Conservation (phyloP, 805 yeast species). For the Spathaspora boniae region DNA sequence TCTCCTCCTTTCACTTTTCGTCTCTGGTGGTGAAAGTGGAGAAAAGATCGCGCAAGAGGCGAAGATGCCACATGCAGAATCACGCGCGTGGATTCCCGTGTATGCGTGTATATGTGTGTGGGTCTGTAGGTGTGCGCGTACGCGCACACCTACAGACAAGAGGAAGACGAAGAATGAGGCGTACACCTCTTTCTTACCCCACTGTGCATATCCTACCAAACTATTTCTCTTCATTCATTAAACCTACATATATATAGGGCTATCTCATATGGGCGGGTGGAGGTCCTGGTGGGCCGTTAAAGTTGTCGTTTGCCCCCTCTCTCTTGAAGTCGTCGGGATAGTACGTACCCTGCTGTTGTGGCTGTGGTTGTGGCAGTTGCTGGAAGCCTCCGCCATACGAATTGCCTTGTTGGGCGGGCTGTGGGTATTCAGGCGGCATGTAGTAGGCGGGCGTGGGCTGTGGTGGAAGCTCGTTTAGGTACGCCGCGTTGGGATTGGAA, state of each 20-base stretch:
- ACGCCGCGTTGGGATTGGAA: background rate
- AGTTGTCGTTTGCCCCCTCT: background rate
- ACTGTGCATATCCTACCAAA: slow-evolving; percentile 1
- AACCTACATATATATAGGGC: background rate
- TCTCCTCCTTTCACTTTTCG: too few species aligned
- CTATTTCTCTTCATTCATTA: background rate
- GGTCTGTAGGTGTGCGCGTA: too few species aligned
- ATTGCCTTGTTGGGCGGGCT: too few species aligned
- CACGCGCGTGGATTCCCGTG: too few species aligned
- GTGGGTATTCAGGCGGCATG: slow-evolving; percentile 1
- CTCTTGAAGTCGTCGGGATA: background rate
- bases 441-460: slow-evolving; percentile 6
- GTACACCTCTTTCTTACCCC: background rate
- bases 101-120: too few species aligned
- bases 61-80: too few species aligned
- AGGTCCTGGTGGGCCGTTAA: slow-evolving; percentile 3
- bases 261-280: slow-evolving; percentile 1
- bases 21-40: too few species aligned
- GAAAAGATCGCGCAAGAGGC: too few species aligned
- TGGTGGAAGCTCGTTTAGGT: slow-evolving; percentile 4
- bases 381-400: too few species aligned
- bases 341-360: slow-evolving; percentile 2
- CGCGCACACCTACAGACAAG: too few species aligned
- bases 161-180: too few species aligned
- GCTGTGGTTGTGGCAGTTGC: too few species aligned